A percentile compares a stretch with the other conserved stretches of the same genome.
Conservation (phyloP, 2,329 filamentous ascomycete genomes). For the Fusarium pseudoanthophilum region DNA sequence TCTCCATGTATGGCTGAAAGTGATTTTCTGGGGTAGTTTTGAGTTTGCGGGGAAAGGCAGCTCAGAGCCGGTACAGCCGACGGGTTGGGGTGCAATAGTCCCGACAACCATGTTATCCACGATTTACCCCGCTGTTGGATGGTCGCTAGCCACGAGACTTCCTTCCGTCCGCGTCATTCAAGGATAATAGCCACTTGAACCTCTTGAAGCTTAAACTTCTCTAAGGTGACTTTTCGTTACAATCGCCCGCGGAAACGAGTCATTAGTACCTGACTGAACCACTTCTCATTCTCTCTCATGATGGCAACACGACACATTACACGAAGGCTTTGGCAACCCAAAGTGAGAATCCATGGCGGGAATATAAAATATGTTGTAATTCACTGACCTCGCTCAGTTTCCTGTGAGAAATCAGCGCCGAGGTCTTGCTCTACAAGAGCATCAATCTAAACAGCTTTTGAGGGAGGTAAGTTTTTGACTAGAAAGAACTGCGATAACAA, state of each 20-base stretch:
- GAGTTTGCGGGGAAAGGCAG: background rate
- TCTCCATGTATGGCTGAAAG: background rate
- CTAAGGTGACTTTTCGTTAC: fast-evolving
- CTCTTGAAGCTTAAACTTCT: fast-evolving
- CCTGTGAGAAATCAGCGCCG: background rate
- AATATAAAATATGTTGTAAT: fast-evolving
- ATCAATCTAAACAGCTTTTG: background rate
- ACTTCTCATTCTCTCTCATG: background rate
- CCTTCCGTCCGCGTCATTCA: background rate
- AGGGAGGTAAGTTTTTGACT: background rate
- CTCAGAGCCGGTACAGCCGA: background rate
- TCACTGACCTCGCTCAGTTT: background rate
- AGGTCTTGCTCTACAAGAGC: background rate
- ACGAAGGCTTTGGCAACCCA: background rate
- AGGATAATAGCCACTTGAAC: background rate
- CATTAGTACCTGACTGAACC: background rate
- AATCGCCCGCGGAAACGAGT: too few species aligned
- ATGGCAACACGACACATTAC: background rate
- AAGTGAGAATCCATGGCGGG: background rate
- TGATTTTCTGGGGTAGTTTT: background rate
- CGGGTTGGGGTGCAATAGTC: background rate
- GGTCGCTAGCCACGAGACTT: background rate
- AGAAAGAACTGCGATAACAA: fast-evolving
- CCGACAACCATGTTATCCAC: background rate
- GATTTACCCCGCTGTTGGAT: background rate